Evolutionary conservation across 768 basidiomycete species (phyloP), one percentile per base, ranked within the genome.

Genomic region (Boletus speciosus): DNA sequence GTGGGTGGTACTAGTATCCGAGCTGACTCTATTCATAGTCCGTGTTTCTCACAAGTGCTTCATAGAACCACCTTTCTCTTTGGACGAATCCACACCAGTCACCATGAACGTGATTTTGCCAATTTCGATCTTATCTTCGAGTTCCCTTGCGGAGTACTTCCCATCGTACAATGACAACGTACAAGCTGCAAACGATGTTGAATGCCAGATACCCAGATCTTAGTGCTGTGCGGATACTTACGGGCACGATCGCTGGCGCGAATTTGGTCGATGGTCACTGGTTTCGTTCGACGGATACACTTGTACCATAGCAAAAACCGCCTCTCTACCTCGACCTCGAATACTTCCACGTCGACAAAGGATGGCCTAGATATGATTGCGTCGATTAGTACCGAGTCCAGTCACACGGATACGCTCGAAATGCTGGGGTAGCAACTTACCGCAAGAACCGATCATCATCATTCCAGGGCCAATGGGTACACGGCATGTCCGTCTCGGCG

Each of bases 231-330:
- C 40, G 31, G 16, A 40, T 10, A 42, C 52, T 41, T 31, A 56
- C 50, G 8, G 6, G 21, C 15, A 31, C 11, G 27, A 14, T 29
- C 37, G 21, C 12, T 7, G 21, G 38, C 12, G 35, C 23, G 54
- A 25, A 45, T 25, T 31, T 42, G 23, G n/a, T 51, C 16, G 21
- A 49, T 15, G 23, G 43, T 52, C 52, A 38, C 35, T 11, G 29
- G 5, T 27, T 12, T 46, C 8, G 61, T 62, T 47, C 53, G 53
- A 37, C 32, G 25, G 47, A 62, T 62, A 8, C 57, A 40, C 31
- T 47, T 52, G 21, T 55, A 62, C 29, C 54, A 3, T 14, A 63
- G 40, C 49, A 59, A 21, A 42, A 53, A 53, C 12, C 49, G 48
- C 39, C 42, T 51, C 51, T 55, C 41, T 29, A 63, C 11, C 0